phyloP scores from a whole-genome alignment of 73 alveolate genomes.

The Paramecium tetraurelia region DNA sequence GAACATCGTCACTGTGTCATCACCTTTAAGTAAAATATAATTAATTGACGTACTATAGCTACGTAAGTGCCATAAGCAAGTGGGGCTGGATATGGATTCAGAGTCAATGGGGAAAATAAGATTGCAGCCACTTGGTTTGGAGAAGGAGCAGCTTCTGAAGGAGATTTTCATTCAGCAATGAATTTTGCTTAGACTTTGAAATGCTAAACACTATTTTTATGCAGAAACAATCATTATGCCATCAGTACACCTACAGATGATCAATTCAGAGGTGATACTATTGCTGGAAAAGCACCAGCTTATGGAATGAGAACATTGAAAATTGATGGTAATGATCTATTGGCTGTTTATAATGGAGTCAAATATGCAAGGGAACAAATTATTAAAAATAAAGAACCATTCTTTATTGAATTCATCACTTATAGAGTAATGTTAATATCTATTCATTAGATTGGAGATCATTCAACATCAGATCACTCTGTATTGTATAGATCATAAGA shows the following conservation, averaged over 20 bases:
- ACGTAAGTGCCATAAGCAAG: slow-evolving; percentile 91
- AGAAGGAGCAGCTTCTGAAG: slow-evolving; percentile 97
- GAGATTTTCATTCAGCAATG: slow-evolving; percentile 94
- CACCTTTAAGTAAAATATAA: slow-evolving; percentile 83
- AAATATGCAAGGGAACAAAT: slow-evolving; percentile 83
- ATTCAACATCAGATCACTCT: slow-evolving; percentile 90
- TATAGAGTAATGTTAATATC: slow-evolving; percentile 68
- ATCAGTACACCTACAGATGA: slow-evolving; percentile 71
- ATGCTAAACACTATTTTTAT: slow-evolving; percentile 87
- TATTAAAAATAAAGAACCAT: slow-evolving; percentile 78
- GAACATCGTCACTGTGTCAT: slow-evolving; percentile 87
- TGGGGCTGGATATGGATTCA: slow-evolving; percentile 95
- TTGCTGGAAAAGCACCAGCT: slow-evolving; percentile 90
- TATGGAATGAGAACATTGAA: slow-evolving; percentile 90
- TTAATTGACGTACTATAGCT: slow-evolving; percentile 6
- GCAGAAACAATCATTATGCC: slow-evolving; percentile 77
- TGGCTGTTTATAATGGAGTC: slow-evolving; percentile 88
- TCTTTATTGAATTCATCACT: slow-evolving; percentile 88
- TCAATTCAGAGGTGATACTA: slow-evolving; percentile 93
- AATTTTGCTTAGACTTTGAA: slow-evolving; percentile 94
- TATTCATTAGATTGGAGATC: slow-evolving; percentile 79
- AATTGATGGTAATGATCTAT: slow-evolving; percentile 95
- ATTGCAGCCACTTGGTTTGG: slow-evolving; percentile 93
- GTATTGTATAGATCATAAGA: slow-evolving; percentile 76
- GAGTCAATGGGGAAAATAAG: slow-evolving; percentile 80